Evolutionary conservation across 1,284 basidiomycete genomes (phyloP).

Genomic region (Cystobasidium slooffiae): DNA sequence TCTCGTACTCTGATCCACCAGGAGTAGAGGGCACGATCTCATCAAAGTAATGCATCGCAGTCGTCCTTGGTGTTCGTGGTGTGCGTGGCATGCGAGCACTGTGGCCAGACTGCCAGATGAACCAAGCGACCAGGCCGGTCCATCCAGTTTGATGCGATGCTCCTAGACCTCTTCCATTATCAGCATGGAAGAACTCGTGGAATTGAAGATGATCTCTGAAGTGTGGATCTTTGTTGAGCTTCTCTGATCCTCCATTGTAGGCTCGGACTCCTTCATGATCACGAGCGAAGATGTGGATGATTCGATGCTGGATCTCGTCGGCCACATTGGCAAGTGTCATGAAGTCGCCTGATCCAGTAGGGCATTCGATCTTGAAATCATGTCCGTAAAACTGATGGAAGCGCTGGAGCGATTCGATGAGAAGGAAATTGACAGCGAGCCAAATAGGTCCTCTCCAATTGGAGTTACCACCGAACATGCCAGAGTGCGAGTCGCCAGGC

Average conservation of each 20-base stretch:
- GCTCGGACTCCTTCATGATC: slow-evolving; percentile 74
- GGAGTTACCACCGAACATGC: slow-evolving; percentile 98
- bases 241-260: slow-evolving; percentile 85
- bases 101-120: slow-evolving; percentile 60
- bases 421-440: slow-evolving; percentile 92
- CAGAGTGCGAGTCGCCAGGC: slow-evolving; percentile 94
- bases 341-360: slow-evolving; percentile 87
- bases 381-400: slow-evolving; percentile 97
- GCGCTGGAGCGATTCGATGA: slow-evolving; percentile 84
- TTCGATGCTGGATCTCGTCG: slow-evolving; percentile 94
- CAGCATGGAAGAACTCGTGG: slow-evolving; percentile 97
- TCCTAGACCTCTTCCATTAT: slow-evolving; percentile 86
- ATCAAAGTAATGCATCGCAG: slow-evolving; percentile 85
- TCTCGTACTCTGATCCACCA: slow-evolving; percentile 45
- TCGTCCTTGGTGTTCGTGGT: slow-evolving; percentile 75
- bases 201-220: slow-evolving; percentile 96
- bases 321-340: slow-evolving; percentile 93
- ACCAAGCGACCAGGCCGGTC: slow-evolving; percentile 88
- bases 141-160: slow-evolving; percentile 87
- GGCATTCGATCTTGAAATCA: slow-evolving; percentile 84
- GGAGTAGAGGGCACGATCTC: slow-evolving; percentile 47
- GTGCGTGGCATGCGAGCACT: slow-evolving; percentile 54
- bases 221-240: slow-evolving; percentile 89
- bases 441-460: slow-evolving; percentile 89
- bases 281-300: slow-evolving; percentile 94